These are phyloP conservation scores for Xylaria castorea DNA, from an alignment of 495 filamentous ascomycete species.

Conservation along the genomic window DNA sequence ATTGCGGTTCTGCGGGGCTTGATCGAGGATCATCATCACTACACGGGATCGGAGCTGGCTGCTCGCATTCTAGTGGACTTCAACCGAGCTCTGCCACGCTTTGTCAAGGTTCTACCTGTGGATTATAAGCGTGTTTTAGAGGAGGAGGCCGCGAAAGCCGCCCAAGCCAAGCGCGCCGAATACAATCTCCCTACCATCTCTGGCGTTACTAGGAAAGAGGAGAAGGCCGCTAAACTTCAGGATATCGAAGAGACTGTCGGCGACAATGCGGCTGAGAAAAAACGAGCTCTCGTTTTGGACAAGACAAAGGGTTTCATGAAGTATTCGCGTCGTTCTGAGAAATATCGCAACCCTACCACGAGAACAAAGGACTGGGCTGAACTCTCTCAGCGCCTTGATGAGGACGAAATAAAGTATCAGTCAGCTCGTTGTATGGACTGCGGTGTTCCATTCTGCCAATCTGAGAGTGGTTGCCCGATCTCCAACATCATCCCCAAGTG, in stretches of 20 bases:
- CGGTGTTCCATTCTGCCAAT: constrained; percentile 99
- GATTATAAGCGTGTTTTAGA: constrained; percentile 96
- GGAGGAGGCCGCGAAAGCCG: constrained; percentile 86
- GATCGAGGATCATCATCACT: constrained; percentile 98
- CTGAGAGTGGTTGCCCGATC: constrained; percentile 95
- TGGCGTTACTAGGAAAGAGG: constrained; percentile 67
- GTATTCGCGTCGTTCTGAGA: constrained; percentile 92
- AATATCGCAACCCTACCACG: constrained; percentile 88
- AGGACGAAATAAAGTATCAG: constrained; percentile 99
- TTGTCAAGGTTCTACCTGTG: constrained; percentile 92
- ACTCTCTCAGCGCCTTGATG: constrained; percentile 84
- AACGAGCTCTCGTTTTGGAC: constrained; percentile 89
- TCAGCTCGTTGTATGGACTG: constrained; percentile 99
- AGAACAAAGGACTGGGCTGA: constrained; percentile 95
- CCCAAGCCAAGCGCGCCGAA: constrained; percentile 79
- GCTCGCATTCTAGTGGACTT: constrained; percentile 98
- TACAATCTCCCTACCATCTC: constrained; percentile 83
- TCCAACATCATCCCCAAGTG: constrained; percentile 99
- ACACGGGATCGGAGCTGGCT: constrained; percentile 96
- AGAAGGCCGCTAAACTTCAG: constrained; percentile 81
- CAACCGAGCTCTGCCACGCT: constrained; percentile 86
- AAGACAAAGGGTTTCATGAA: constrained; percentile 99
- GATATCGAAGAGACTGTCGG: constrained; percentile 96
- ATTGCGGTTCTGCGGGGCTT: constrained; percentile 93
- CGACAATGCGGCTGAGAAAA: constrained; percentile 87